Evolutionary conservation across 1,284 basidiomycete genomes (phyloP).

Genomic region (Earliella scabrosa): DNA sequence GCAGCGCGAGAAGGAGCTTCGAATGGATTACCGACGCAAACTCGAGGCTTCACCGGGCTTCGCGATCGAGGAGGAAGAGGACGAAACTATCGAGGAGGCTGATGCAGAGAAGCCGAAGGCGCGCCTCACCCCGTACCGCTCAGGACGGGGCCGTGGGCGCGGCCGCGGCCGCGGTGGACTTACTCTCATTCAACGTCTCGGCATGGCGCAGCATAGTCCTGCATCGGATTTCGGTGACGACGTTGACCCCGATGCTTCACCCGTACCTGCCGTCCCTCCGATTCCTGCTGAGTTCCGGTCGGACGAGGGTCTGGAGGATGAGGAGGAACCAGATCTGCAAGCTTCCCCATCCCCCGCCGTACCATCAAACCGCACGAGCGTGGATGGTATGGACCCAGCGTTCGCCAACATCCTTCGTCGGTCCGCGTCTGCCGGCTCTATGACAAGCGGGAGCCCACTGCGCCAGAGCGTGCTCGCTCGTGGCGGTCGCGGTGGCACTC

Average conservation of each 20-base stretch:
- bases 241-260: slow-evolving; percentile 44
- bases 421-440: slow-evolving; percentile 57
- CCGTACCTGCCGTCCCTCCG: slow-evolving; percentile 54
- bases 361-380: slow-evolving; percentile 61
- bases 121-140: slow-evolving; percentile 43
- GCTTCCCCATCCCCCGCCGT: slow-evolving; percentile 46
- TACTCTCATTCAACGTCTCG: slow-evolving; percentile 65
- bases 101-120: slow-evolving; percentile 35
- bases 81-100: slow-evolving; percentile 46
- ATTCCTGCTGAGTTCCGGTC: slow-evolving; percentile 49
- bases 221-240: slow-evolving; percentile 56
- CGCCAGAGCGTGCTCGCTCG: slow-evolving; percentile 53
- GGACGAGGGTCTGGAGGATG: slow-evolving; percentile 41
- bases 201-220: slow-evolving; percentile 58
- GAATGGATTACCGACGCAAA: slow-evolving; percentile 64
- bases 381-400: slow-evolving; percentile 84
- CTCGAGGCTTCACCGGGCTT: slow-evolving; percentile 45
- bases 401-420: slow-evolving; percentile 78
- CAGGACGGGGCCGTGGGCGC: slow-evolving; percentile 38
- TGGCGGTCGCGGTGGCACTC: neutral
- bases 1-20: slow-evolving; percentile 79
- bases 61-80: slow-evolving; percentile 50
- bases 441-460: slow-evolving; percentile 56
- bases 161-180: slow-evolving; percentile 54
- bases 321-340: slow-evolving; percentile 40